These are phyloP conservation scores for Ogataea thermomethanolica DNA, from an alignment of 805 yeast genomes.

Conservation along the genomic window DNA sequence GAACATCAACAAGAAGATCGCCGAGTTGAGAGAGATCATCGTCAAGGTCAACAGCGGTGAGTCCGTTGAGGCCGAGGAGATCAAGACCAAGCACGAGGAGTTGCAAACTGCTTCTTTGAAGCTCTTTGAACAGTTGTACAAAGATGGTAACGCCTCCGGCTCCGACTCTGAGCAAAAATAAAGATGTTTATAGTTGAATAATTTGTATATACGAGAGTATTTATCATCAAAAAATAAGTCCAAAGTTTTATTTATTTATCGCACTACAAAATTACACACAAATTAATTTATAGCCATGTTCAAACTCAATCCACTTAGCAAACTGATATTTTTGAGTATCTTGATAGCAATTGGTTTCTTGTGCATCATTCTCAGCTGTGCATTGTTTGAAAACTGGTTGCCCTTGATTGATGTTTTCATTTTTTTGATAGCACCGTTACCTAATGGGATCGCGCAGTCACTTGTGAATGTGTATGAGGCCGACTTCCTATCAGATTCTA, in stretches of 20 bases:
- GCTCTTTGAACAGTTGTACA: conserved; percentile 68
- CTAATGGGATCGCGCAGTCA: conserved; percentile 30
- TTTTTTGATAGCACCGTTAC: conserved; percentile 36
- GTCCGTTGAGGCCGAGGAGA: conserved; percentile 47
- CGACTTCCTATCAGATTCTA: conserved; percentile 30
- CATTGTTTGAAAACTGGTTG: conserved; percentile 82
- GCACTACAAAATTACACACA: too few species aligned
- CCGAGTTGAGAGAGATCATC: conserved; percentile 59
- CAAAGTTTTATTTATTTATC: neutral
- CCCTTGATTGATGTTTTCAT: conserved; percentile 64
- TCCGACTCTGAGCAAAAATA: conserved; percentile 17
- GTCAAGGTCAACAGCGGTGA: conserved; percentile 57
- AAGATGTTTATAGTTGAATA: conserved; percentile 12
- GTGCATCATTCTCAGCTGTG: conserved; percentile 82
- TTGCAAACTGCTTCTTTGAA: conserved; percentile 72
- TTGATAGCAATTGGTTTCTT: conserved; percentile 87
- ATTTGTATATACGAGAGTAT: conserved; percentile 9
- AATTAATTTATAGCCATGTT: conserved; percentile 6
- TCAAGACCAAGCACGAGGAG: conserved; percentile 72
- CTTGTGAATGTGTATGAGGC: conserved; percentile 27
- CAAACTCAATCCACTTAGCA: conserved; percentile 57
- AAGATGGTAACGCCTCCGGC: conserved; percentile 25
- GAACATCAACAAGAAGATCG: conserved; percentile 50
- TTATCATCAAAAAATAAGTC: conserved; percentile 3
- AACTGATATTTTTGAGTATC: conserved; percentile 68